Conservation (phyloP, 2,329 filamentous ascomycete genomes). For the Macrophomina pseudophaseolina region DNA sequence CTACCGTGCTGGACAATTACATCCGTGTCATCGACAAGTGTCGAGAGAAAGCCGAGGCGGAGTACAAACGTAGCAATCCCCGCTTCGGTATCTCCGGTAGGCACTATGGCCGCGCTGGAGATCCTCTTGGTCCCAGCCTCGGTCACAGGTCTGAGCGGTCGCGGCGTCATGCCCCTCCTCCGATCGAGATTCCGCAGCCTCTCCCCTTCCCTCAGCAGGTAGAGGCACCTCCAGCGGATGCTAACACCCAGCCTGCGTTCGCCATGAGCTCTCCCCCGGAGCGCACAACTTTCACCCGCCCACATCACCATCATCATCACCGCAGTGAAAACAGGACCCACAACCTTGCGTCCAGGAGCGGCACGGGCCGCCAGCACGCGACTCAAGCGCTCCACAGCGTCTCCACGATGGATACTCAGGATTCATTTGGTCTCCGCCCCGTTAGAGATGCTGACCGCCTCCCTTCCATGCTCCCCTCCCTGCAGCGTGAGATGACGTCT, state of each 20-base stretch:
- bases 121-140: constrained; percentile 40
- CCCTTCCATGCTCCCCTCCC: constrained; percentile 80
- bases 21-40: constrained; percentile 94
- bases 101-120: constrained; percentile 49
- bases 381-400: constrained; percentile 58
- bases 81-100: constrained; percentile 45
- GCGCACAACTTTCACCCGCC: constrained; percentile 67
- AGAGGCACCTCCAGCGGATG: constrained; percentile 62
- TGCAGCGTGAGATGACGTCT: constrained; percentile 70
- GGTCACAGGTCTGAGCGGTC: constrained; percentile 48
- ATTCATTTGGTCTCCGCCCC: constrained; percentile 75
- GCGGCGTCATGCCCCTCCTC: constrained; percentile 80
- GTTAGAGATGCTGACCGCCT: constrained; percentile 81
- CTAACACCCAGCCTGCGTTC: constrained; percentile 66
- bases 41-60: constrained; percentile 82
- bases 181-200: constrained; percentile 76
- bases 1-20: constrained; percentile 97
- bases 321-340: constrained; percentile 53
- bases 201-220: constrained; percentile 52
- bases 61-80: constrained; percentile 66
- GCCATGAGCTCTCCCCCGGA: constrained; percentile 74
- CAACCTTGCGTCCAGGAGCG: constrained; percentile 21
- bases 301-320: constrained; percentile 59
- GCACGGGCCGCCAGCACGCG: constrained; percentile 38
- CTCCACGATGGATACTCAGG: constrained; percentile 71